Evolutionary conservation across 345 rosid species (phyloP), one percentile per base, ranked within the genome.

Genomic region (Rhodamnia argentea): DNA sequence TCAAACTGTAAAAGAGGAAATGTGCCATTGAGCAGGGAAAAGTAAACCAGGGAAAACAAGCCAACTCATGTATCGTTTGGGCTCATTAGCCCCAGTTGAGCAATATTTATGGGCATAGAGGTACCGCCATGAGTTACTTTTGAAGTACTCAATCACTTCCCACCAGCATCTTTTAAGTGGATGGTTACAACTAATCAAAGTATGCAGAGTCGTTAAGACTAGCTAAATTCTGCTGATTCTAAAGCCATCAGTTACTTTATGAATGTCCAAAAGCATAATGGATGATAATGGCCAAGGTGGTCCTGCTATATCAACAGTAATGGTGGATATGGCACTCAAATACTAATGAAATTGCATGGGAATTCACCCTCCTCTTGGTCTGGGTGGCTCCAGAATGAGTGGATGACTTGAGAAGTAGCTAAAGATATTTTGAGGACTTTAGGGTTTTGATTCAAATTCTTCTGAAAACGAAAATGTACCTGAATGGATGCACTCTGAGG

Each of bases 401-500:
- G 47, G 81, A 37, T 70, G 26, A 37, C 47, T 37, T 83, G 47
- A 83, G 47, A 56, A n/a, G 10, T 83, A 42, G 60, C n/a, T 29
- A 22, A 53, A 50, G 51, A 32, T 24, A 53, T 84, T 56, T 18
- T 64, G 40, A 16, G 13, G 11, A 64, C 44, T 29, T 29, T 29
- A 50, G 32, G 20, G 37, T 52, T 82, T 82, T 82, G 57, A 40
- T 15, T 27, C 13, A 27, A 12, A 27, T 44, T 83, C 23, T 83
- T 27, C 55, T 12, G n/a, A 56, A 76, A 24, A 42, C 24, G 75
- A 32, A 64, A 26, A 78, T n/a, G 11, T 91, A 95, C 98, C 98
- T 94, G 93, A 90, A 95, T 92, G 47, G 92, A 90, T 83, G 99
- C 99, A 86, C 99, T 97, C 99, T 97, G 91, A 89, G 83, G 85